Conservation (phyloP, 208 protist genomes). For the Leishmania lainsoni region DNA sequence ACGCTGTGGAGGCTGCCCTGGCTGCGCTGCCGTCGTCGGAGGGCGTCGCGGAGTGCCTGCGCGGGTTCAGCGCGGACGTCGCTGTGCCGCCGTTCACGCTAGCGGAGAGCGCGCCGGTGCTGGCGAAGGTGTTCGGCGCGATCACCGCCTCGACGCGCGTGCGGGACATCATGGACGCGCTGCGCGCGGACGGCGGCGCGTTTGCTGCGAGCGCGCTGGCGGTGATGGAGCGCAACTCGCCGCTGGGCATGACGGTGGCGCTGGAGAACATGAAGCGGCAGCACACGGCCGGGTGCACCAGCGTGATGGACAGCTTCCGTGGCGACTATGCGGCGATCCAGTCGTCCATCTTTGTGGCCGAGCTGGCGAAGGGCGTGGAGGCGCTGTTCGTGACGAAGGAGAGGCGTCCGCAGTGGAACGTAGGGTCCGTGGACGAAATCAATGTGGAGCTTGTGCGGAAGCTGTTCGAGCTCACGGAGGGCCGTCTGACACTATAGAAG, state of each 20-base stretch:
- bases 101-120: conserved; percentile 22
- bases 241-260: conserved; percentile 51
- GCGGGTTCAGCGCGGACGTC: conserved; percentile 24
- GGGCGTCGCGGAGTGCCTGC: conserved; percentile 41
- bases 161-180: conserved; percentile 42
- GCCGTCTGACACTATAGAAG: no score
- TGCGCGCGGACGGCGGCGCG: conserved; percentile 36
- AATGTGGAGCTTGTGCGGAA: conserved; percentile 13
- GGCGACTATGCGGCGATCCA: conserved; percentile 42
- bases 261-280: conserved; percentile 50
- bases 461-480: neutral
- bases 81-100: conserved; percentile 55
- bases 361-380: conserved; percentile 55
- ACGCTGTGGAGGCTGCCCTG: conserved; percentile 39
- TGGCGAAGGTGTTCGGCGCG: conserved; percentile 43
- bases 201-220: conserved; percentile 43
- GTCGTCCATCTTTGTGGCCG: conserved; percentile 2
- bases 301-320: conserved; percentile 13
- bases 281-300: conserved; percentile 5
- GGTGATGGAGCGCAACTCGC: conserved; percentile 50
- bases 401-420: conserved; percentile 46
- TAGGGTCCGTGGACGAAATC: conserved; percentile 38
- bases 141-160: conserved; percentile 40
- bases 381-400: conserved; percentile 49
- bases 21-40: conserved; percentile 17